Percentiles rank a stretch among this genome's conserved stretches.
phyloP scores from a whole-genome alignment of 106 monocot genomes.

The Apostasia shenzhenica region DNA sequence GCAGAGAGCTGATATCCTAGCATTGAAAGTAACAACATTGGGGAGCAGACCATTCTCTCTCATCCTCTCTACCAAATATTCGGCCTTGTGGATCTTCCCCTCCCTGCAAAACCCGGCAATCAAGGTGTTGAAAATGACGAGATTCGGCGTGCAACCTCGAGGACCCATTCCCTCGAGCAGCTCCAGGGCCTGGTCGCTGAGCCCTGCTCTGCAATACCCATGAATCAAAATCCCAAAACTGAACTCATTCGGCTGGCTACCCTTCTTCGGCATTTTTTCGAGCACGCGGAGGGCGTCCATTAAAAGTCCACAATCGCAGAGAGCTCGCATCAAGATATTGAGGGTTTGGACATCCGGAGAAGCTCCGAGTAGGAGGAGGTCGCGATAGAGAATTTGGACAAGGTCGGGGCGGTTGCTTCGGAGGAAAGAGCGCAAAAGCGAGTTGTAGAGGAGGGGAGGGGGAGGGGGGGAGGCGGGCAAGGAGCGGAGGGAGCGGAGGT shows the following conservation, averaged over 20 bases:
- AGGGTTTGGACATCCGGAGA: slow-evolving; percentile 47
- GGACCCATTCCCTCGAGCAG: slow-evolving; percentile 50
- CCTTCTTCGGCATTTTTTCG: slow-evolving; percentile 63
- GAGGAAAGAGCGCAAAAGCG: slow-evolving; percentile 40
- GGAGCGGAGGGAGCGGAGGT: slow-evolving; percentile 46
- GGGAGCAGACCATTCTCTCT: slow-evolving; percentile 44
- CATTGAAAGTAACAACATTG: slow-evolving; percentile 87
- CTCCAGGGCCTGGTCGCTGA: slow-evolving; percentile 33
- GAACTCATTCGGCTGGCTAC: slow-evolving; percentile 55
- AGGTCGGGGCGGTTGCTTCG: slow-evolving; percentile 22
- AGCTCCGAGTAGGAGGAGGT: slow-evolving; percentile 52
- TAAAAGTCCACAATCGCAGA: slow-evolving; percentile 56
- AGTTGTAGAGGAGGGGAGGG: slow-evolving; percentile 42
- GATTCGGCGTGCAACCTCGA: slow-evolving; percentile 35
- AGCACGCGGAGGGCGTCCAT: slow-evolving; percentile 60
- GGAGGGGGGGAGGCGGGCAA: slow-evolving; percentile 25
- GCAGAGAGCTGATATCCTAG: slow-evolving; percentile 80
- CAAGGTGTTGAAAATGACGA: slow-evolving; percentile 71
- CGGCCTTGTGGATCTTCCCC: slow-evolving; percentile 51
- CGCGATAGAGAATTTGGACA: slow-evolving; percentile 53
- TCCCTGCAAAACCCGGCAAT: slow-evolving; percentile 71
- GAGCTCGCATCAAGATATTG: slow-evolving; percentile 51
- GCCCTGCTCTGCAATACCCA: slow-evolving; percentile 56
- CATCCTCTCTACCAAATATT: slow-evolving; percentile 72
- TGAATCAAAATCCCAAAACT: slow-evolving; percentile 72